Evolutionary conservation across 495 filamentous ascomycete species (phyloP), one percentile per base, ranked within the genome.

Genomic region (Annulohypoxylon nitens): DNA sequence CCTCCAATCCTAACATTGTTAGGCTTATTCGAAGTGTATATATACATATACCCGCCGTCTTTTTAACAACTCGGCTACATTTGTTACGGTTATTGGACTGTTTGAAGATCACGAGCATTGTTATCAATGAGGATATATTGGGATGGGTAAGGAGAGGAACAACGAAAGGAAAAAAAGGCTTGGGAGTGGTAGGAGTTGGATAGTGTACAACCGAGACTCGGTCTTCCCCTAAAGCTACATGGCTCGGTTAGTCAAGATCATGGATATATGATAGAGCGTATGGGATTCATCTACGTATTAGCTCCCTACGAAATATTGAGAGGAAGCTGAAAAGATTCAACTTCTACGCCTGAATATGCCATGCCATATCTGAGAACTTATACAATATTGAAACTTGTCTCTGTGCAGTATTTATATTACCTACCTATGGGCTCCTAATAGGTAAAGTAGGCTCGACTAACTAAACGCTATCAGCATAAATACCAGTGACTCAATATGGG

Each of bases 31-130:
- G 53, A 66, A 66, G 61, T 74, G 53, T 71, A 71, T 75, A 73
- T 65, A 69, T 41, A 54, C 64, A 75, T 75, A 71, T 70, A 67
- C 67, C 67, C 72, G 67, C 67, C 59, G 66, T 54, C 43, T 58
- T 70, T 36, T 61, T 65, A 18, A 16, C 39, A 43, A 39, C 47
- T 51, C 66, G 71, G 62, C 71, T 57, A 64, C 64, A 67, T 60
- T 70, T 68, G 30, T 63, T 12, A 65, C 33, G 60, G 47, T 34
- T 66, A 43, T 73, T 37, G 50, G 60, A 36, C 12, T 48, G 33
- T 64, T 69, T 61, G 57, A 65, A 37, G 50, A 48, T 64, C 51
- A 69, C 47, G 73, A 71, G 53, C 14, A 60, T 63, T 65, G 59
- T n/a, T 65, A 66, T 8, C 68, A 47, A 75, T 36, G 72, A 64